A percentile compares a stretch with the other conserved stretches of the same genome.
Evolutionary conservation across 139 green algal genomes (phyloP).

Genomic region (Tetradesmus lagerheimii): DNA sequence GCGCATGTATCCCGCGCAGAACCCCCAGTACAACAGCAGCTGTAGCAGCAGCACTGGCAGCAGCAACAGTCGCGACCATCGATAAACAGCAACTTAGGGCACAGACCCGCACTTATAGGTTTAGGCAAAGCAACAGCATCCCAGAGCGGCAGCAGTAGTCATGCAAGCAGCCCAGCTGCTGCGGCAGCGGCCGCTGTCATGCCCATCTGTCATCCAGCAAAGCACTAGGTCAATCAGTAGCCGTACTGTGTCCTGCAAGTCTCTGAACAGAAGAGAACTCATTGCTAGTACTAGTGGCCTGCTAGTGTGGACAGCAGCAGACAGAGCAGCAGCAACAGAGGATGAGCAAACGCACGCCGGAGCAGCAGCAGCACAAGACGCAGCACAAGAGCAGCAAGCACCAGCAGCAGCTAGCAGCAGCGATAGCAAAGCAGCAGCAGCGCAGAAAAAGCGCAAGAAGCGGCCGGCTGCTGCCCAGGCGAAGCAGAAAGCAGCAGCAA

Average conservation of each 20-base stretch:
- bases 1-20: not conserved
- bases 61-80: too few species aligned
- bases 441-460: not conserved
- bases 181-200: not conserved
- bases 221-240: not conserved
- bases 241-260: not conserved
- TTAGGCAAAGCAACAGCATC: too few species aligned
- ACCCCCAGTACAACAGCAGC: not conserved
- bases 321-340: not conserved
- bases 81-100: too few species aligned
- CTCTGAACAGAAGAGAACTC: not conserved
- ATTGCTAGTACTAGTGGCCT: not conserved
- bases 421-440: not conserved
- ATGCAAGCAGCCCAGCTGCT: not conserved
- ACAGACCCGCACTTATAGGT: too few species aligned
- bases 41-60: not conserved
- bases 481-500: slow-evolving; percentile 9
- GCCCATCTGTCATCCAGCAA: not conserved
- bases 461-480: slow-evolving; percentile 1
- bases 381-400: not conserved
- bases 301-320: slow-evolving; percentile 4
- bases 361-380: slow-evolving; percentile 1
- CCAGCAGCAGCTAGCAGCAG: not conserved
- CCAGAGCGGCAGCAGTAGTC: not conserved
- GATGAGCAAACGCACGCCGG: not conserved